phyloP scores from a whole-genome alignment of 495 filamentous ascomycete genomes.

The Neurospora sp. region DNA sequence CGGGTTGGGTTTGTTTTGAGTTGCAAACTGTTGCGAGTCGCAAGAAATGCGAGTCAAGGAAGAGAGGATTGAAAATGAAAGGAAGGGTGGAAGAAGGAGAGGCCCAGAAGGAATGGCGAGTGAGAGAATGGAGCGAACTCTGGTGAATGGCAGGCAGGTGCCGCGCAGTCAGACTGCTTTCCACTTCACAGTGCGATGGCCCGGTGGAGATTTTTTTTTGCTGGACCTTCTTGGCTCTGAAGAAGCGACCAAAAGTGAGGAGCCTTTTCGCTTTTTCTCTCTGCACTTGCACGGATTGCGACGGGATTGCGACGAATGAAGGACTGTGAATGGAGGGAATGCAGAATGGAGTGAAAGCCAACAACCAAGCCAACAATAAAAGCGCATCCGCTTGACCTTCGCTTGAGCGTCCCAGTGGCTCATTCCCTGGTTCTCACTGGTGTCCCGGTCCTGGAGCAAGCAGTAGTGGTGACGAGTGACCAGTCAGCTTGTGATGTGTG shows the following conservation, averaged over 20 bases:
- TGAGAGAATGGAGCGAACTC: not conserved
- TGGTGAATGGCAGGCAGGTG: not conserved
- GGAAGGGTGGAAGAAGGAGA: constrained; percentile 5
- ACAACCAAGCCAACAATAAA: not conserved
- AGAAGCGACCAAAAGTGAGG: not conserved
- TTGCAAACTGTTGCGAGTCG: not conserved
- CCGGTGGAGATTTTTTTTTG: not conserved
- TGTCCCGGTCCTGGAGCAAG: not conserved
- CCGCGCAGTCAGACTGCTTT: not conserved
- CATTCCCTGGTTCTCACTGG: not conserved
- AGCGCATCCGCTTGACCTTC: not conserved
- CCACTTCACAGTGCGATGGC: not conserved
- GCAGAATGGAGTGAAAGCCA: not conserved
- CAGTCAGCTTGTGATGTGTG: constrained; percentile 28
- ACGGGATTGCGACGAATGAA: not conserved
- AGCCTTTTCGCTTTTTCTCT: not conserved
- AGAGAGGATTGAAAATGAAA: constrained; percentile 3
- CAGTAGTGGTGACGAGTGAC: constrained; percentile 15
- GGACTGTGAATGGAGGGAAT: not conserved
- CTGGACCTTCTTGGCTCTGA: not conserved
- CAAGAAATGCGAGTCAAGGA: not conserved
- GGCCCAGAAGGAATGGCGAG: constrained; percentile 8
- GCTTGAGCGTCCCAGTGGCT: not conserved
- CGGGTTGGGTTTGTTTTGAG: not conserved
- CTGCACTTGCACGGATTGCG: not conserved